Evolutionary conservation across 2,329 filamentous ascomycete species (phyloP).

Genomic region (Aspergillus ruber): DNA sequence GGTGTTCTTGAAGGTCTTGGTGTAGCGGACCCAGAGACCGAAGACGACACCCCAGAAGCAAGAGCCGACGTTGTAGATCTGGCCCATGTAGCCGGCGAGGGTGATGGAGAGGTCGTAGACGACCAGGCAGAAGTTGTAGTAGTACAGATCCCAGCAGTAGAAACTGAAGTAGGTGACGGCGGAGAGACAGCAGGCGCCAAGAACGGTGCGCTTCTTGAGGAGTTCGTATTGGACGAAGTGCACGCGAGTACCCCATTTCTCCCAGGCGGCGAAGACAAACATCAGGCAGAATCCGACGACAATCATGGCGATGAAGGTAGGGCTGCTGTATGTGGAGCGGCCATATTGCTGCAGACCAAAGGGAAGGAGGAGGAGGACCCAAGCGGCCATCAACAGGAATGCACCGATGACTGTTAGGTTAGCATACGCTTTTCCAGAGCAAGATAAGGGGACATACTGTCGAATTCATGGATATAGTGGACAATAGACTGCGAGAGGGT

Average conservation of each 20-base stretch:
- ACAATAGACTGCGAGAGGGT: constrained; percentile 42
- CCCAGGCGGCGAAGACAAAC: constrained; percentile 49
- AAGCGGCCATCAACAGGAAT: constrained; percentile 54
- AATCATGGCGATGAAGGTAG: constrained; percentile 46
- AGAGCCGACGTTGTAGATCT: constrained; percentile 51
- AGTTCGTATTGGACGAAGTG: constrained; percentile 52
- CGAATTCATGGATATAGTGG: constrained; percentile 57
- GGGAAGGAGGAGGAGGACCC: constrained; percentile 59
- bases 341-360: constrained; percentile 50
- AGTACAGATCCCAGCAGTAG: constrained; percentile 51
- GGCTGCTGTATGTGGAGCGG: constrained; percentile 37
- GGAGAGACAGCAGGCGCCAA: constrained; percentile 47
- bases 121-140: constrained; percentile 49
- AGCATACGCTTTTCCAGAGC: not conserved
- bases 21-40: constrained; percentile 44
- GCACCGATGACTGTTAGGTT: constrained; percentile 47
- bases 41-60: constrained; percentile 47
- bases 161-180: constrained; percentile 45
- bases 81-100: constrained; percentile 41
- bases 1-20: constrained; percentile 48
- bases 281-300: constrained; percentile 51
- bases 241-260: constrained; percentile 46
- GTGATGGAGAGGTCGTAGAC: constrained; percentile 43
- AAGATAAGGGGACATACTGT: constrained; percentile 38
- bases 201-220: constrained; percentile 44